Percentiles rank a stretch among this genome's conserved stretches.
These are phyloP conservation scores for Mycogone perniciosa DNA, from an alignment of 2,329 filamentous ascomycete species.

Conservation along the genomic window DNA sequence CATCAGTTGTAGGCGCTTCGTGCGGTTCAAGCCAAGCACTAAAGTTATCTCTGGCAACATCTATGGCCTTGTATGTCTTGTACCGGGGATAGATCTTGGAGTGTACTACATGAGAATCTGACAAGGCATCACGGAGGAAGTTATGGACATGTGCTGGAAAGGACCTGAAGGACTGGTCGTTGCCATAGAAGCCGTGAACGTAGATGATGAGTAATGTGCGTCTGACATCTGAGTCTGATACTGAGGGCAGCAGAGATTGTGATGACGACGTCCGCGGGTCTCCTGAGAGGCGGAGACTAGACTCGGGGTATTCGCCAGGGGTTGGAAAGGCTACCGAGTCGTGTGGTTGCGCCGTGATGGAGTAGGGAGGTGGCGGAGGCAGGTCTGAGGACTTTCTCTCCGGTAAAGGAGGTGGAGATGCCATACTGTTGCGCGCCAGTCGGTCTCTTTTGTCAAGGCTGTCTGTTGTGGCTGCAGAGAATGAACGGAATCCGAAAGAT, in stretches of 20 bases:
- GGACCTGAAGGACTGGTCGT: conserved; percentile 77
- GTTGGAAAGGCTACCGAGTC: background rate
- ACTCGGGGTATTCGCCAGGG: background rate
- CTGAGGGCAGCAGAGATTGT: conserved; percentile 33
- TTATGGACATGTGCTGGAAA: conserved; percentile 85
- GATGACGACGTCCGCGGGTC: conserved; percentile 47
- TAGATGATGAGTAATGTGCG: conserved; percentile 69
- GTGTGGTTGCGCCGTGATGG: background rate
- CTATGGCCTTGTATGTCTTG: conserved; percentile 65
- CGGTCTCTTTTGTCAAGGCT: no score
- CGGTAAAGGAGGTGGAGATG: conserved; percentile 3
- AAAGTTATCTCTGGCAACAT: conserved; percentile 74
- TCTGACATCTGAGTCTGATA: conserved; percentile 24
- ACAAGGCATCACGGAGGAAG: conserved; percentile 58
- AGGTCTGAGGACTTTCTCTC: background rate
- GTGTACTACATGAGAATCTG: conserved; percentile 72
- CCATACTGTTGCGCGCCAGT: background rate
- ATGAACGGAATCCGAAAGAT: no score
- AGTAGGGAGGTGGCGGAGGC: conserved; percentile 10
- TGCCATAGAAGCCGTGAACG: conserved; percentile 86
- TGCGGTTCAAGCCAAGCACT: conserved; percentile 76
- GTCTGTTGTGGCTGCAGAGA: no score
- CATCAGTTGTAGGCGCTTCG: conserved; percentile 65
- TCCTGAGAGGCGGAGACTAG: conserved; percentile 7
- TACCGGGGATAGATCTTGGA: conserved; percentile 81